Evolutionary conservation across 2,329 filamentous ascomycete genomes (phyloP), one percentile per base, ranked within the genome.

Genomic region (Ascochyta fabae): DNA sequence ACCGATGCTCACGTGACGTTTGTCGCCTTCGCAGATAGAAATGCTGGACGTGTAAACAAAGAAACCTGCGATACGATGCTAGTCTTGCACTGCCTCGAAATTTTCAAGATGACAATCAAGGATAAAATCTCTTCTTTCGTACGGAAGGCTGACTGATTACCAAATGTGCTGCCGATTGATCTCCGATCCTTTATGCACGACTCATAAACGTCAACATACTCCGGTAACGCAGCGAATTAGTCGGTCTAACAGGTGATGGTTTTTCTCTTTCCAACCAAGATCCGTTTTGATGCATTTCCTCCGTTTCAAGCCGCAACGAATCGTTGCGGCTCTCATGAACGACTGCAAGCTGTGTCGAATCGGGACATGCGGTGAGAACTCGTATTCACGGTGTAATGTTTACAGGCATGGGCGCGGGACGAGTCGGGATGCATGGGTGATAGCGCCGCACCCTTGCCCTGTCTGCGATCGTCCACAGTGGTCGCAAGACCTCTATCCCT

Each of bases 391-490:
- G 51, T 58, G 53, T 60, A 58, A 56, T 56, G 31, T 56, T 55
- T 60, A 49, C 56, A 65, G 54, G 26, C 46, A 58, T 61, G 48
- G 48, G 59, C 60, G 60, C 68, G 66, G 67, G 63, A 71, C 69
- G 68, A 71, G 62, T 70, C 65, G 68, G 61, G 66, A 68, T 66
- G 63, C 66, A 62, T 64, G 63, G 63, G 48, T 62, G 58, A 59
- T 61, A 69, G 69, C 62, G 65, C 65, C 56, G 56, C 62, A 66
- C 66, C 63, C 62, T 62, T 61, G 48, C 59, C 60, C 67, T 65
- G 53, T 56, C 61, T 69, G 66, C 65, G 68, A 74, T 72, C 65
- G 66, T 59, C 69, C 48, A 49, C 69, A 62, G 68, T 67, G 69
- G 60, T 56, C 61, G 60, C 57, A 63, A 62, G 62, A 56, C 51